These are phyloP conservation scores for Corymbia maculata DNA, from an alignment of 345 rosid species.

Conservation along the genomic window DNA sequence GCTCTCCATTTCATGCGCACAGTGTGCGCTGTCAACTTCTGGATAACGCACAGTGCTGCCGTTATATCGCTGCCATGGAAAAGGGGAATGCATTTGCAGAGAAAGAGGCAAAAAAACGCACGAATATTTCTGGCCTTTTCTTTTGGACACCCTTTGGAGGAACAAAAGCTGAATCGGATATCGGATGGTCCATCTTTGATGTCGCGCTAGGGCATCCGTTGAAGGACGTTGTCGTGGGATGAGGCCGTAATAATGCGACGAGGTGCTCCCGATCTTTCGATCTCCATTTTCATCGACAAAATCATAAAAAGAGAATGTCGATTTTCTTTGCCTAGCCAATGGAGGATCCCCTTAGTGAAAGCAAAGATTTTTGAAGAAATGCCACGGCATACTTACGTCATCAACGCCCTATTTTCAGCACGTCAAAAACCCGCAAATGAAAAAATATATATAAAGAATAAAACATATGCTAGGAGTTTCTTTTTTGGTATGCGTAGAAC, in stretches of 20 bases:
- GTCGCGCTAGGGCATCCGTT: background rate
- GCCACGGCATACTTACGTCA: background rate
- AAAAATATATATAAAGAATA: background rate
- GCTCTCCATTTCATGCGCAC: background rate
- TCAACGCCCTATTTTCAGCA: background rate
- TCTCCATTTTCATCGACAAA: background rate
- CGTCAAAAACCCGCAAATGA: background rate
- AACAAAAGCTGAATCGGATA: background rate
- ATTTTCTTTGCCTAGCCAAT: background rate
- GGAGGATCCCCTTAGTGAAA: background rate
- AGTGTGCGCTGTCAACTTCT: background rate
- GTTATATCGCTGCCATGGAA: background rate
- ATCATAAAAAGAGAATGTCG: background rate
- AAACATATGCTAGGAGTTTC: background rate
- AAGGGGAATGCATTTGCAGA: background rate
- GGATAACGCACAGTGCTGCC: background rate
- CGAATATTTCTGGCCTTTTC: background rate
- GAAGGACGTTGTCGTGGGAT: background rate
- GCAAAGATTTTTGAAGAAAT: background rate
- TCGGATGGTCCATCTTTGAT: background rate
- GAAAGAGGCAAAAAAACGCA: background rate
- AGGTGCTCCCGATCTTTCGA: background rate
- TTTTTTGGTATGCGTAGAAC: background rate
- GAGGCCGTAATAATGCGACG: background rate
- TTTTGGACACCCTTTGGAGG: background rate